Evolutionary conservation across 306 rosid species (phyloP).

Genomic region (Arachis stenosperma): DNA sequence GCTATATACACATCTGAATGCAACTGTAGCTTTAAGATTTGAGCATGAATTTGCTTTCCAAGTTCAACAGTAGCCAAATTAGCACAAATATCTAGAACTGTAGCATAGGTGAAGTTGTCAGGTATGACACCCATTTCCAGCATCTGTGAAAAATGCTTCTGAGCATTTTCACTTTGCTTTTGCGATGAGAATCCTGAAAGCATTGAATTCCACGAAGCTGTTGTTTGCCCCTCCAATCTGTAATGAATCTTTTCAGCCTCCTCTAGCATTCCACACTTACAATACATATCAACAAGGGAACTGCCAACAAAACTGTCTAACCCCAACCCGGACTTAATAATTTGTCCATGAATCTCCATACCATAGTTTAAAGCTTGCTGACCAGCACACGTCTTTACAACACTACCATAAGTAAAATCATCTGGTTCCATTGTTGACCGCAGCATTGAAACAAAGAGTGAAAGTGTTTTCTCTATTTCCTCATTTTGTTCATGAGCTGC

Average conservation of each 20-base stretch:
- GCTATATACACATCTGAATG: constrained; percentile 71
- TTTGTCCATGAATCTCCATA: constrained; percentile 79
- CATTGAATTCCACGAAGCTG: constrained; percentile 85
- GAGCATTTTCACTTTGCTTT: constrained; percentile 76
- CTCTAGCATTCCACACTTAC: constrained; percentile 78
- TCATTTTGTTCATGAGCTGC: constrained; percentile 82
- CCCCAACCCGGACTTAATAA: constrained; percentile 74
- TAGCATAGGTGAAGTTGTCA: constrained; percentile 84
- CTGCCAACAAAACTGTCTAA: constrained; percentile 71
- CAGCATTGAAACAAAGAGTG: constrained; percentile 71
- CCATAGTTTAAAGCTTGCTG: constrained; percentile 62
- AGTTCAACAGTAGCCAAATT: constrained; percentile 80
- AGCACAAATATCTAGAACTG: constrained; percentile 83
- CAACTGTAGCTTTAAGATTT: constrained; percentile 69
- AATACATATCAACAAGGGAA: constrained; percentile 84
- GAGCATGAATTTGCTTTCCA: constrained; percentile 90
- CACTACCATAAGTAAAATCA: constrained; percentile 82
- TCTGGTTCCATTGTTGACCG: constrained; percentile 77
- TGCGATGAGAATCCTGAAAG: constrained; percentile 81
- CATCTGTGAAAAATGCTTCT: constrained; percentile 69
- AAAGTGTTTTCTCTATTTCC: constrained; percentile 54
- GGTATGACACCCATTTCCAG: constrained; percentile 68
- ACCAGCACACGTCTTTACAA: constrained; percentile 77
- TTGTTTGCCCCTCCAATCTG: constrained; percentile 60
- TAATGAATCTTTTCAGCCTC: constrained; percentile 81